These are phyloP conservation scores for Cryptococcus sp. DNA, from an alignment of 1,284 basidiomycete species.

Conservation along the genomic window DNA sequence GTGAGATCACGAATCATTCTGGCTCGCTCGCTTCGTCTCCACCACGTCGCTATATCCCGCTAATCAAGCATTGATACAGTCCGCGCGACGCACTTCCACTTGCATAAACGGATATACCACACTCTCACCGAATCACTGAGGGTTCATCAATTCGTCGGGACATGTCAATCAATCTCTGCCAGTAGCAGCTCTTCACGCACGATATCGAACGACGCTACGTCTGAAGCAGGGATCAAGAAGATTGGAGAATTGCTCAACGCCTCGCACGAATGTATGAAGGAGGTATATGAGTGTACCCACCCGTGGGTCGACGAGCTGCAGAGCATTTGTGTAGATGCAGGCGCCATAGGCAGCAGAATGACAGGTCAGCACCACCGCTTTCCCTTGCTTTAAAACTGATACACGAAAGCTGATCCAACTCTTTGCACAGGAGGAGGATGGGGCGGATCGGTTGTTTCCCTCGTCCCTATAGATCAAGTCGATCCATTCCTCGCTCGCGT, in stretches of 20 bases:
- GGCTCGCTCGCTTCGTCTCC: background rate
- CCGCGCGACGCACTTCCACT: constrained; percentile 72
- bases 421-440: constrained; percentile 71
- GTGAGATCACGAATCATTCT: background rate
- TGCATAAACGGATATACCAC: constrained; percentile 76
- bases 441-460: constrained; percentile 84
- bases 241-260: constrained; percentile 76
- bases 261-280: constrained; percentile 68
- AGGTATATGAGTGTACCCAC: constrained; percentile 75
- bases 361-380: constrained; percentile 10
- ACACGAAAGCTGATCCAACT: background rate
- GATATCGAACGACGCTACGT: constrained; percentile 49
- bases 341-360: constrained; percentile 67
- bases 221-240: constrained; percentile 14
- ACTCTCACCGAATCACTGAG: constrained; percentile 75
- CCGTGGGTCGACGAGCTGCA: constrained; percentile 70
- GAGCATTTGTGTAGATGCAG: constrained; percentile 63
- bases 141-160: constrained; percentile 69
- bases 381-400: background rate
- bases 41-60: too few relatives aligned
- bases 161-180: constrained; percentile 59
- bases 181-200: constrained; percentile 12
- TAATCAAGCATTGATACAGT: constrained; percentile 54
- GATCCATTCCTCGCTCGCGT: constrained; percentile 67
- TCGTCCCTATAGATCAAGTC: constrained; percentile 70